Conservation (phyloP, 257 asterid genomes). For the Nicotiana tomentosiformis region DNA sequence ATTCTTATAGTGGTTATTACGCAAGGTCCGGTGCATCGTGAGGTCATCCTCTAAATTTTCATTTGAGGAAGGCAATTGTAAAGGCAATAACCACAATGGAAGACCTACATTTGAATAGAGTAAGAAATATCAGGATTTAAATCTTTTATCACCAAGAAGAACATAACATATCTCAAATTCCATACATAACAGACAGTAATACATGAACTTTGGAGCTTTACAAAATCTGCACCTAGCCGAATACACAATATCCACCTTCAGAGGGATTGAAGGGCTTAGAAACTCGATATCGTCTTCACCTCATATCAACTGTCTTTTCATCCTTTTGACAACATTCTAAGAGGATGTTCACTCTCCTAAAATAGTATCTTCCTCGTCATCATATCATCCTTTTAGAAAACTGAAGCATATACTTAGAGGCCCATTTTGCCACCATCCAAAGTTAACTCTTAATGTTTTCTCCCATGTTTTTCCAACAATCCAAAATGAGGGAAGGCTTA, state of each 20-base stretch:
- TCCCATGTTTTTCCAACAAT: not conserved
- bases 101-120: constrained; percentile 38
- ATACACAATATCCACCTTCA: not conserved
- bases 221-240: not conserved
- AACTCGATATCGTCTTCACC: not conserved
- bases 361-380: not conserved
- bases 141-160: not conserved
- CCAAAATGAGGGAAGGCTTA: constrained; percentile 1
- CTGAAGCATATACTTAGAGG: not conserved
- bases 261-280: not conserved
- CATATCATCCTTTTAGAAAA: not conserved
- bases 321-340: not conserved
- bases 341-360: not conserved
- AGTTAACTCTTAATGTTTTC: not conserved
- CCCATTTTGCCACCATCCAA: not conserved
- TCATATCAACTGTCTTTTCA: not conserved
- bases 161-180: not conserved
- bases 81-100: constrained; percentile 79
- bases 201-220: not conserved
- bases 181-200: not conserved
- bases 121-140: not conserved
- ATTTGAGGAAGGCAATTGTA: constrained; percentile 48
- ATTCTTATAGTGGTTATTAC: constrained; percentile 38
- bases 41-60: constrained; percentile 50
- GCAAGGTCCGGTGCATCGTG: constrained; percentile 39